Evolutionary conservation across 2,329 filamentous ascomycete genomes (phyloP).

Genomic region (Septoria linicola): DNA sequence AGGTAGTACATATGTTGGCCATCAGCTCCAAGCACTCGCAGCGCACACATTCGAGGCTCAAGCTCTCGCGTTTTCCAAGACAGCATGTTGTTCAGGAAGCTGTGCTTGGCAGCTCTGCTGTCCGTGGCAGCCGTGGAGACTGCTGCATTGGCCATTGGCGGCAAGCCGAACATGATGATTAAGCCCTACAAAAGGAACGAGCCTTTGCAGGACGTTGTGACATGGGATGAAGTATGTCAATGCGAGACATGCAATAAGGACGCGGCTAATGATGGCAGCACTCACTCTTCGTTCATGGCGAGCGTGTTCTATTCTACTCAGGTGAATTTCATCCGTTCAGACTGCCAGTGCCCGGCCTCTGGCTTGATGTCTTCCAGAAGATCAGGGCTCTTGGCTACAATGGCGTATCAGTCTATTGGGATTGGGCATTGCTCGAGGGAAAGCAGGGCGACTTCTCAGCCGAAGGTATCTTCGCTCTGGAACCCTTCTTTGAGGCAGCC

Average conservation of each 20-base stretch:
- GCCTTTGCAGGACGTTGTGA: conserved; percentile 59
- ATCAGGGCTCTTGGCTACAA: conserved; percentile 79
- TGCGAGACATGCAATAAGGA: not conserved
- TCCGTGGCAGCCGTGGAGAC: conserved; percentile 24
- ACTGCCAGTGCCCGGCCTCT: conserved; percentile 61
- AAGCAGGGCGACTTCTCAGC: conserved; percentile 67
- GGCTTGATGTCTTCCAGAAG: conserved; percentile 77
- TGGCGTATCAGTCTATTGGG: conserved; percentile 72
- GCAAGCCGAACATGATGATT: conserved; percentile 52
- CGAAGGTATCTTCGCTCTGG: conserved; percentile 69
- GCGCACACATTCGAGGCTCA: no score
- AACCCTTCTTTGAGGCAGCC: conserved; percentile 76
- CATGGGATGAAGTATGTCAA: conserved; percentile 61
- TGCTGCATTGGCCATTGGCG: conserved; percentile 50
- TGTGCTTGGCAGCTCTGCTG: conserved; percentile 31
- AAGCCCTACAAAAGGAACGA: conserved; percentile 49
- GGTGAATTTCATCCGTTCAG: conserved; percentile 72
- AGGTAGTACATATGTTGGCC: conserved; percentile 1
- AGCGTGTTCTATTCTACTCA: conserved; percentile 69
- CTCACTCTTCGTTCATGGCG: conserved; percentile 67
- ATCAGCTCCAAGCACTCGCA: no score
- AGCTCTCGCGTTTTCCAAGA: not conserved
- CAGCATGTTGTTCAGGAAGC: conserved; percentile 30
- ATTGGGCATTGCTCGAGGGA: conserved; percentile 77
- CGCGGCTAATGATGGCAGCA: conserved; percentile 39